Evolutionary conservation across 805 yeast species (phyloP).

Genomic region (Scheffersomyces coipomensis): DNA sequence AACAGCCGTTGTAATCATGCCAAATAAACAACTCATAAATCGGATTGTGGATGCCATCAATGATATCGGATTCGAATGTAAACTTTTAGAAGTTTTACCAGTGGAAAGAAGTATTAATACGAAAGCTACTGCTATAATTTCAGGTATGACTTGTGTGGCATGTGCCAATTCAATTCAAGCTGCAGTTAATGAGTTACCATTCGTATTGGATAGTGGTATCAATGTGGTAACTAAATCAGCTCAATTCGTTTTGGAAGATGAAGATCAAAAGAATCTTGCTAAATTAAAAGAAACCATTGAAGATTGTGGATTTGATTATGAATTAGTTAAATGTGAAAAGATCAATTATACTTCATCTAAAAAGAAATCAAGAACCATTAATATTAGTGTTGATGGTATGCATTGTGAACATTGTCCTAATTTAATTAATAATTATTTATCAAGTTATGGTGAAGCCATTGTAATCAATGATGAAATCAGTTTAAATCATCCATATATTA

Average conservation of each 20-base stretch:
- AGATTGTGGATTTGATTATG: constrained; percentile 66
- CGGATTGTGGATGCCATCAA: constrained; percentile 22
- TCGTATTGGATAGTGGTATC: constrained; percentile 52
- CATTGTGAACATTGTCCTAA: constrained; percentile 70
- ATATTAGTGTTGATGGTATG: constrained; percentile 62
- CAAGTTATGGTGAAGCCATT: constrained; percentile 55
- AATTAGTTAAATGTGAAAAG: constrained; percentile 41
- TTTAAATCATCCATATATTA: constrained; percentile 54
- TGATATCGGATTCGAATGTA: constrained; percentile 43
- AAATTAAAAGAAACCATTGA: constrained; percentile 52
- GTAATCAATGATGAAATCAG: constrained; percentile 56
- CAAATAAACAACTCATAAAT: constrained; percentile 47
- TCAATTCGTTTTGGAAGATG: constrained; percentile 52
- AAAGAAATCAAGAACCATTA: constrained; percentile 53
- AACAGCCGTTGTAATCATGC: constrained; percentile 52
- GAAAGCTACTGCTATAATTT: constrained; percentile 59
- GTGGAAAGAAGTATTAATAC: constrained; percentile 47
- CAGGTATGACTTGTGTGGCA: constrained; percentile 75
- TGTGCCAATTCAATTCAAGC: constrained; percentile 58
- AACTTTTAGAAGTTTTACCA: constrained; percentile 58
- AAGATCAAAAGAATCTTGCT: constrained; percentile 24
- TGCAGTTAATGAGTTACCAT: constrained; percentile 46
- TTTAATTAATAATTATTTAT: constrained; percentile 46
- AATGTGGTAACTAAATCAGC: constrained; percentile 63
- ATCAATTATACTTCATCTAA: constrained; percentile 48